phyloP scores from a whole-genome alignment of 164 flowering plant species.

The Platanus orientalis region DNA sequence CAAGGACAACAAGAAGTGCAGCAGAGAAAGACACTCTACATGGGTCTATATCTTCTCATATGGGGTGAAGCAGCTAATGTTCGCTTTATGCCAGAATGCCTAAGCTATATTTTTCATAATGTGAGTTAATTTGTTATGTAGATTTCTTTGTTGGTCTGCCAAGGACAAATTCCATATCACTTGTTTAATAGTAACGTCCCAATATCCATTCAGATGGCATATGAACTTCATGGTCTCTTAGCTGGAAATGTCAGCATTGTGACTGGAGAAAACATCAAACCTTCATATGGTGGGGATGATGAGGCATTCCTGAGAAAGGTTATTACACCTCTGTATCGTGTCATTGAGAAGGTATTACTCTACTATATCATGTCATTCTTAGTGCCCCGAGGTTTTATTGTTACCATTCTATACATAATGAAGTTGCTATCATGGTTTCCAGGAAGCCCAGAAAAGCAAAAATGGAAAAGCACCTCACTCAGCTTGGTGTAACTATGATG shows the following conservation, averaged over 20 bases:
- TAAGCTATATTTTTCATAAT: conserved; percentile 96
- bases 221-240: conserved; percentile 91
- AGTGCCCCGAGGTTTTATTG: neutral
- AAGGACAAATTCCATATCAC: neutral
- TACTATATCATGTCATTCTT: neutral
- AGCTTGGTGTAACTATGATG: conserved; percentile 96
- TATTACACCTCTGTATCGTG: conserved; percentile 85
- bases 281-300: conserved; percentile 98
- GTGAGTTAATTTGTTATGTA: conserved; percentile 37
- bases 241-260: conserved; percentile 97
- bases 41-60: conserved; percentile 94
- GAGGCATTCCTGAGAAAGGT: conserved; percentile 95
- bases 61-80: conserved; percentile 99
- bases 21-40: conserved; percentile 87
- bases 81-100: conserved; percentile 97
- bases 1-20: conserved; percentile 82
- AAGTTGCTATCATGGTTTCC: conserved; percentile 18
- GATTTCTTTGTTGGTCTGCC: conserved; percentile 1
- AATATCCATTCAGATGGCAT: conserved; percentile 78
- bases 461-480: conserved; percentile 83
- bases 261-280: conserved; percentile 94
- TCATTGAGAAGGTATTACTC: conserved; percentile 70
- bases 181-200: neutral
- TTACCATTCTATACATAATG: neutral
- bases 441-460: conserved; percentile 75